Conservation (phyloP, 2,329 filamentous ascomycete genomes). For the Xylariomycetidae sp. region DNA sequence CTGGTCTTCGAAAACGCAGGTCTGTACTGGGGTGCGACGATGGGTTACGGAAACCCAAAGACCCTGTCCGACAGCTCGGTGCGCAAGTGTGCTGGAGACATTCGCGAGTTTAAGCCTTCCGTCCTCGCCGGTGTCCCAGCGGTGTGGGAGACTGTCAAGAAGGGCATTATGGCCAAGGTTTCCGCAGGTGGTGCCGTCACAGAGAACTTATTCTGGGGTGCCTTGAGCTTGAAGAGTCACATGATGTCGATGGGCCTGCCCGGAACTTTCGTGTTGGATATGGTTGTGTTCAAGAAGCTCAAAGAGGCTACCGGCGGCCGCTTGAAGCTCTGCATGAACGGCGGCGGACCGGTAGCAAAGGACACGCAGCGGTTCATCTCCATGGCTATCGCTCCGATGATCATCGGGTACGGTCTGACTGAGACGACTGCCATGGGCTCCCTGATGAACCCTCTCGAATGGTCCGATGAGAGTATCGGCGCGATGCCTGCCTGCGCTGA, state of each 20-base stretch:
- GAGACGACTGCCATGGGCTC: constrained; percentile 76
- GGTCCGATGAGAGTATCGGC: constrained; percentile 69
- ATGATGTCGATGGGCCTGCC: constrained; percentile 51
- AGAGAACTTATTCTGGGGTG: constrained; percentile 67
- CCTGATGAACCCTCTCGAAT: constrained; percentile 70
- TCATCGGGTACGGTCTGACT: constrained; percentile 80
- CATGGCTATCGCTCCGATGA: constrained; percentile 83
- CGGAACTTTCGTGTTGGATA: constrained; percentile 65
- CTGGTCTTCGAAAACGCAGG: constrained; percentile 84
- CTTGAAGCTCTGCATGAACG: constrained; percentile 77
- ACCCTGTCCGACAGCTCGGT: constrained; percentile 78
- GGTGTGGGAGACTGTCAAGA: constrained; percentile 89
- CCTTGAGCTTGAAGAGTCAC: constrained; percentile 45
- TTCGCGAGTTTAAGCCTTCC: constrained; percentile 76
- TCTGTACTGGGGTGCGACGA: constrained; percentile 77
- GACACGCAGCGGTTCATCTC: constrained; percentile 86
- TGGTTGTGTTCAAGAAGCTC: constrained; percentile 83
- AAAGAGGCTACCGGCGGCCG: constrained; percentile 82
- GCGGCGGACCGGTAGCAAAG: constrained; percentile 76
- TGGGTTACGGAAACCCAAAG: constrained; percentile 84
- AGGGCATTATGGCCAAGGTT: constrained; percentile 76
- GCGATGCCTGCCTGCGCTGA: constrained; percentile 69
- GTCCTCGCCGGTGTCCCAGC: constrained; percentile 82
- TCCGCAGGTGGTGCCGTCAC: constrained; percentile 61
- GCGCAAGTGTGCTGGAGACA: constrained; percentile 82